Evolutionary conservation across 257 asterid genomes (phyloP).

Genomic region (Nicotiana tomentosiformis): DNA sequence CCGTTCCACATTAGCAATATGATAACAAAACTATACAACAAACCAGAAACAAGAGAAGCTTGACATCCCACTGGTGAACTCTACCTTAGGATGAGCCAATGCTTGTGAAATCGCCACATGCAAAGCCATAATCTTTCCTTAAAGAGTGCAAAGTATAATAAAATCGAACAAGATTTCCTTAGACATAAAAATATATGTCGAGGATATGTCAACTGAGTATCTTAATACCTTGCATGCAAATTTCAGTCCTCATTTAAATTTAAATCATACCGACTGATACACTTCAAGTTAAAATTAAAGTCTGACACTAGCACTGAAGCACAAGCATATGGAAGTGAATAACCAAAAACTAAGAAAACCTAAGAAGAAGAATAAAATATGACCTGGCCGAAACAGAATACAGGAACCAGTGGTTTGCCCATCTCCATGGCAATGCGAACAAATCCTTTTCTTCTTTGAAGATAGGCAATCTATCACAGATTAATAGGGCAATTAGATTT

Average conservation of each 20-base stretch:
- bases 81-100: not conserved
- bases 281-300: not conserved
- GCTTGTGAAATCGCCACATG: not conserved
- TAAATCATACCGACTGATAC: not conserved
- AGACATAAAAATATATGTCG: not conserved
- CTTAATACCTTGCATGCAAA: not conserved
- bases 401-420: conserved; percentile 96
- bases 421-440: conserved; percentile 78
- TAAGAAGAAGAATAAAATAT: conserved; percentile 2
- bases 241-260: not conserved
- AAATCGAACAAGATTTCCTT: not conserved
- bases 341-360: not conserved
- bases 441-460: conserved; percentile 72
- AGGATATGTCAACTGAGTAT: not conserved
- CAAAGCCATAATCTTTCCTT: not conserved
- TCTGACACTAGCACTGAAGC: not conserved
- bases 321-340: not conserved
- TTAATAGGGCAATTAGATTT: conserved; percentile 11
- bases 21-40: not conserved
- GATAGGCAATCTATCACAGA: conserved; percentile 50
- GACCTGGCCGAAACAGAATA: conserved; percentile 98
- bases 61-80: not conserved
- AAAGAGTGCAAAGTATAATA: not conserved
- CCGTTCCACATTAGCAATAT: not conserved
- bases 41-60: not conserved